phyloP scores from a whole-genome alignment of 169 alveolate genomes.

The Cryptosporidium parvum region DNA sequence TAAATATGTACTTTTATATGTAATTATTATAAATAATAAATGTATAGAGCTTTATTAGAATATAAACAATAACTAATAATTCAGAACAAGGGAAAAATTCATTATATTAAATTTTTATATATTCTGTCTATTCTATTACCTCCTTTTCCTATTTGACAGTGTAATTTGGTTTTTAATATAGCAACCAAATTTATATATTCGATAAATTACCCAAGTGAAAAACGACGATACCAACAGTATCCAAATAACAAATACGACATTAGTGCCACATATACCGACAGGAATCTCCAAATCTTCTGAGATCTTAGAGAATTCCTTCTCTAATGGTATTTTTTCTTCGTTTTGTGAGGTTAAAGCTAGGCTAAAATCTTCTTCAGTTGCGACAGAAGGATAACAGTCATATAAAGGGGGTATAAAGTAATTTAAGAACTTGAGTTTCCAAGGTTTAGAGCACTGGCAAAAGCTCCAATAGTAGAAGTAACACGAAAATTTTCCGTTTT shows the following conservation, averaged over 20 bases:
- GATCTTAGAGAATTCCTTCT: background rate
- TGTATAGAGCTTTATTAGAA: background rate
- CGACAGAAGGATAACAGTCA: slow-evolving; percentile 68
- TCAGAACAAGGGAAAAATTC: background rate
- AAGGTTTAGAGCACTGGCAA: slow-evolving; percentile 65
- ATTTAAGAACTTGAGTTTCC: slow-evolving; percentile 27
- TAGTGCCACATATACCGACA: slow-evolving; percentile 48
- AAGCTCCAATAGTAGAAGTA: slow-evolving; percentile 74
- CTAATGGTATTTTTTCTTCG: background rate
- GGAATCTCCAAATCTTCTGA: slow-evolving; percentile 66
- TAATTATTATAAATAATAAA: background rate
- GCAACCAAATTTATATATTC: slow-evolving; percentile 12
- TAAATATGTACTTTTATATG: background rate
- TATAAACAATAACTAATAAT: background rate
- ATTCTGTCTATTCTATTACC: background rate
- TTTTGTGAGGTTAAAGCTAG: background rate
- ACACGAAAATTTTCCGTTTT: slow-evolving; percentile 35
- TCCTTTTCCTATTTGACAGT: slow-evolving; percentile 14
- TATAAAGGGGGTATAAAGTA: slow-evolving; percentile 57
- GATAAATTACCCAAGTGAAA: background rate
- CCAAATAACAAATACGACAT: slow-evolving; percentile 33
- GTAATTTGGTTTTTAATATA: slow-evolving; percentile 20
- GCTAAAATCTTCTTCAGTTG: slow-evolving; percentile 49
- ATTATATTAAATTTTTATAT: no score
- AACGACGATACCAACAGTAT: background rate